Evolutionary conservation across 2,329 filamentous ascomycete species (phyloP), one percentile per base, ranked within the genome.

Genomic region (Zasmidium angulare): DNA sequence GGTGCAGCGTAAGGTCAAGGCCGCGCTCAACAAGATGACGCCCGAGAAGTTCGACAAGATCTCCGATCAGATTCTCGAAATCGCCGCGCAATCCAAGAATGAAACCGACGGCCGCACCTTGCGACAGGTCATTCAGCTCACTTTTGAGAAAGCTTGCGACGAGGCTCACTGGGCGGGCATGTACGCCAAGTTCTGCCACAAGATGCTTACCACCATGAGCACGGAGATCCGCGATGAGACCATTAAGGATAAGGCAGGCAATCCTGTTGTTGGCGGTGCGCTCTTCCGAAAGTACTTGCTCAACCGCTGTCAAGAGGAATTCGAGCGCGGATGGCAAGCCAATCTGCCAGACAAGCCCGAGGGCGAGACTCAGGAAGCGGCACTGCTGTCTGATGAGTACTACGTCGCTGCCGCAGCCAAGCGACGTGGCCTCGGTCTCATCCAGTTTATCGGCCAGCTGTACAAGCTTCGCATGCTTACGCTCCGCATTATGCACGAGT

Each of bases 401-500:
- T 99, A 99, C 76, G 79, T 87, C 65, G 93, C 91, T 46, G 93
- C 93, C 52, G 93, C 93, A 59, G 93, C 93, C 72, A 99, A 99
- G 83, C 89, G 95, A 78, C 90, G 92, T 77, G 95, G 95, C 79
- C 89, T 99, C 65, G 95, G 95, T 88, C 86, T 99, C 21, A 93
- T 99, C 65, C 93, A 97, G 78, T 99, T 99, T 80, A 99, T 99
- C 73, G 95, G 95, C 81, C 95, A 99, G 79, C 86, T 99, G 49
- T 99, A 96, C 86, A 99, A 98, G 83, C 87, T 99, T 62, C 88
- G 89, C 75, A 99, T 99, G 95, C 85, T 99, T 76, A 99, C 95
- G 62, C 91, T 97, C 77, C 90, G 93, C 75, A 99, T 99, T 79
- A 99, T 99, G 95, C 93, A 99, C 81, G 91, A 97, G 78, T 99